A percentile compares a stretch with the other conserved stretches of the same genome.
phyloP scores from a whole-genome alignment of 495 filamentous ascomycete species.

The Penicillium antarcticum region DNA sequence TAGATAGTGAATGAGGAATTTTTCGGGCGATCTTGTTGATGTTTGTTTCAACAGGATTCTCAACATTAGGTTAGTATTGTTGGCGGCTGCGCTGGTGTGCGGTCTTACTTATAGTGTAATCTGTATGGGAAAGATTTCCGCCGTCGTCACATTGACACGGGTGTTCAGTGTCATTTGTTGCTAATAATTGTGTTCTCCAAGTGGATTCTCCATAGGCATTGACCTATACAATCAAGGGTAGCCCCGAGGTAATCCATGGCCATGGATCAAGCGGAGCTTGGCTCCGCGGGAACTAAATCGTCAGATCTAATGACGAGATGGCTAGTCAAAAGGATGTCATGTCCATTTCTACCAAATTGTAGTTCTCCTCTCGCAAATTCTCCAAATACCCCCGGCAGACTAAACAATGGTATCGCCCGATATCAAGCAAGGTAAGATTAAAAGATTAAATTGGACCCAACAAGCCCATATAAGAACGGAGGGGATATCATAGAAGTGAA shows the following conservation, averaged over 20 bases:
- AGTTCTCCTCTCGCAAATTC: too few species aligned
- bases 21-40: too few species aligned
- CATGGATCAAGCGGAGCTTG: conserved; percentile 9
- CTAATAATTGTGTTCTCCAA: not conserved
- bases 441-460: conserved; percentile 26
- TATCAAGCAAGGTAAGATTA: conserved; percentile 24
- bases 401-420: conserved; percentile 21
- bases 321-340: conserved; percentile 17
- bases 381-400: not conserved
- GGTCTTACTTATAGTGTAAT: not conserved
- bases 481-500: conserved; percentile 34
- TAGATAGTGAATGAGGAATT: not conserved
- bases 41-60: too few species aligned
- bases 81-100: too few species aligned
- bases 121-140: not conserved
- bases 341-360: conserved; percentile 1
- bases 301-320: not conserved
- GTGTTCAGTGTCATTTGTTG: not conserved
- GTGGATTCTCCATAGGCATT: too few species aligned
- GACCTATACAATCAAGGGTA: too few species aligned
- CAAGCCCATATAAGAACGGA: conserved; percentile 29
- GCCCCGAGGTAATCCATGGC: conserved; percentile 1
- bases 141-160: conserved; percentile 7
- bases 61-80: too few species aligned
- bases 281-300: conserved; percentile 4